Percentiles rank a stretch among this genome's conserved stretches.
Conservation (phyloP, 1,139 yeast genomes). For the Scheffersomyces titani region DNA sequence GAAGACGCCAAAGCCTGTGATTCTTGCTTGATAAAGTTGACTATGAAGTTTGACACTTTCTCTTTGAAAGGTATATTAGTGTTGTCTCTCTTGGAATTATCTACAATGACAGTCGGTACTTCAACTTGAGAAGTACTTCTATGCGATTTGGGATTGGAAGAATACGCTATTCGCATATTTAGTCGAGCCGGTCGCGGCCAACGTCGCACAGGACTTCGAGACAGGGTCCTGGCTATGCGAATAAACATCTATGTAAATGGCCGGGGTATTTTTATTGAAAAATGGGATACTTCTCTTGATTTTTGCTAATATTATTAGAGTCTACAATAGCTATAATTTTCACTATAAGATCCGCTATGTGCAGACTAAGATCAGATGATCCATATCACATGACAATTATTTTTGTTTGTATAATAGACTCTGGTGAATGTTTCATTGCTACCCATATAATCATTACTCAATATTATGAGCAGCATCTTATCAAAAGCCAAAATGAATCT, state of each 20-base stretch:
- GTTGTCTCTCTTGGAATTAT: neutral
- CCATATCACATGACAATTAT: no score
- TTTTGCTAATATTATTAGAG: neutral
- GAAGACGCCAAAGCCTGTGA: constrained; percentile 6
- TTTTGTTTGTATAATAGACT: no score
- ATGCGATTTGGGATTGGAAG: neutral
- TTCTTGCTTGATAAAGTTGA: constrained; percentile 9
- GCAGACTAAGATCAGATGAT: neutral
- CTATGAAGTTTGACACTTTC: constrained; percentile 9
- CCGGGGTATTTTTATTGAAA: neutral
- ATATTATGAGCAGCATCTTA: no score
- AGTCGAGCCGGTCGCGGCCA: neutral
- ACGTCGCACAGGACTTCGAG: neutral
- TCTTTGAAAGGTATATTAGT: neutral
- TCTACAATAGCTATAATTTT: neutral
- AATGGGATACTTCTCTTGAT: neutral
- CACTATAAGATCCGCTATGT: neutral
- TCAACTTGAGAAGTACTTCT: neutral
- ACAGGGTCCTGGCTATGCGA: neutral
- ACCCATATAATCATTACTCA: no score
- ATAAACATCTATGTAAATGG: neutral
- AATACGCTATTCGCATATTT: constrained; percentile 1
- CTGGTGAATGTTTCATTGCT: no score
- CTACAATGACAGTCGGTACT: neutral
- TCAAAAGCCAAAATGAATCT: no score